Percentiles rank a stretch among this genome's conserved stretches.
These are phyloP conservation scores for Ogataea hybrid DNA, from an alignment of 1,139 yeast genomes.

Conservation along the genomic window DNA sequence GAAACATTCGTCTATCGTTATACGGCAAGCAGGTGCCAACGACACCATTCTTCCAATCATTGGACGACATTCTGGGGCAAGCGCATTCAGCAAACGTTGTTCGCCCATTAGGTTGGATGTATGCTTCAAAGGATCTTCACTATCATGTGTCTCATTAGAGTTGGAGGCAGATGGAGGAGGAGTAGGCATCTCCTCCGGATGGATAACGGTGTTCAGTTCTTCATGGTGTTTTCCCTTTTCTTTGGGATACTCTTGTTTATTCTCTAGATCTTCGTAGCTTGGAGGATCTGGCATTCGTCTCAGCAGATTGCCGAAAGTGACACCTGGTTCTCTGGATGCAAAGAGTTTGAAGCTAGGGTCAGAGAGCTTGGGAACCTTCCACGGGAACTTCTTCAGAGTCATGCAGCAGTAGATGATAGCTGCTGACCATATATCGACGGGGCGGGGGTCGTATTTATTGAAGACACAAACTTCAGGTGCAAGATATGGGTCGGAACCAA, in stretches of 20 bases:
- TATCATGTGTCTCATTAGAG: conserved; percentile 14
- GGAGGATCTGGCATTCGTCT: conserved; percentile 36
- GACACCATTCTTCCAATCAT: conserved; percentile 74
- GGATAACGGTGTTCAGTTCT: conserved; percentile 5
- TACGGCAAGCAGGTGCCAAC: conserved; percentile 82
- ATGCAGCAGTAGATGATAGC: conserved; percentile 96
- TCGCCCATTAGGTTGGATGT: conserved; percentile 67
- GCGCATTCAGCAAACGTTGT: conserved; percentile 62
- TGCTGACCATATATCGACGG: conserved; percentile 93
- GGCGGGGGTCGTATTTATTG: conserved; percentile 83
- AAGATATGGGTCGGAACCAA: conserved; percentile 96
- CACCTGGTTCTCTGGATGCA: conserved; percentile 47
- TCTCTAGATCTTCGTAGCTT: conserved; percentile 21
- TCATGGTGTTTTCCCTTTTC: conserved; percentile 3
- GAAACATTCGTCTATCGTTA: conserved; percentile 81
- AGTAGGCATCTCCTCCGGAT: conserved; percentile 14
- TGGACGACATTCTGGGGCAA: conserved; percentile 66
- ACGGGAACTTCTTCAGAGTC: conserved; percentile 91
- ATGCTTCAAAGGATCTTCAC: conserved; percentile 33
- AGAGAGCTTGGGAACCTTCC: conserved; percentile 90
- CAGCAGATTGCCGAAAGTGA: conserved; percentile 34
- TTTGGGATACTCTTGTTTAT: conserved; percentile 9
- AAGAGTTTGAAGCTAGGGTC: conserved; percentile 81
- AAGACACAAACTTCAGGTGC: conserved; percentile 91
- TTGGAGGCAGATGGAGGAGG: conserved; percentile 22